Conservation (phyloP, 805 yeast species). For the Candida patagonica region DNA sequence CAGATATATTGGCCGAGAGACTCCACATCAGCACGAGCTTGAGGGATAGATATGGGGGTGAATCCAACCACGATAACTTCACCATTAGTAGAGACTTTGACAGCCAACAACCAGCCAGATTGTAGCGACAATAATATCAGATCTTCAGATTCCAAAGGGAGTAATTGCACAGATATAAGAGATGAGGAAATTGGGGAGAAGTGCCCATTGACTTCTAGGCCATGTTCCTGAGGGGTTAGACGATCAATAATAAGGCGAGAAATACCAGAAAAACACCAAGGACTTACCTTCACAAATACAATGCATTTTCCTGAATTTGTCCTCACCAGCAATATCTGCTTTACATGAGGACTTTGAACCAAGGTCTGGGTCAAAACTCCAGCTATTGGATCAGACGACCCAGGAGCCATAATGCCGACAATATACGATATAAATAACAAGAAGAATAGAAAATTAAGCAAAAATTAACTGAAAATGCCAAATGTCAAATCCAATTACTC, state of each 20-base stretch:
- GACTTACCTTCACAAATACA: constrained; percentile 4
- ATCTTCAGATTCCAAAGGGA: background rate
- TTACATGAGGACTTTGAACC: constrained; percentile 7
- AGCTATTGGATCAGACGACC: background rate
- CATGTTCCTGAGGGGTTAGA: too few species aligned
- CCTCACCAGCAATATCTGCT: constrained; percentile 6
- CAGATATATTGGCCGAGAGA: background rate
- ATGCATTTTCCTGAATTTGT: constrained; percentile 4
- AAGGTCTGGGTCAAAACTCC: constrained; percentile 7
- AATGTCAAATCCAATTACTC: too few species aligned
- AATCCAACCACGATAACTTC: background rate
- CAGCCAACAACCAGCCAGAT: background rate
- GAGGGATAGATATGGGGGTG: background rate
- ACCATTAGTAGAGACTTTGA: background rate
- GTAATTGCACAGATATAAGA: background rate
- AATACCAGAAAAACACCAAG: background rate
- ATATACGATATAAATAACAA: too few species aligned
- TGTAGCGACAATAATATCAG: background rate
- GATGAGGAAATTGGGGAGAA: background rate
- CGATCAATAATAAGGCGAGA: background rate
- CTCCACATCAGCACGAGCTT: background rate
- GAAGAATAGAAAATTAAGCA: too few species aligned
- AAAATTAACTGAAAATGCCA: too few species aligned
- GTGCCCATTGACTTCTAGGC: too few species aligned
- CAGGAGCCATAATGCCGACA: too few species aligned